Evolutionary conservation across 106 monocot species (phyloP).

Genomic region (Dendrobium officinale): DNA sequence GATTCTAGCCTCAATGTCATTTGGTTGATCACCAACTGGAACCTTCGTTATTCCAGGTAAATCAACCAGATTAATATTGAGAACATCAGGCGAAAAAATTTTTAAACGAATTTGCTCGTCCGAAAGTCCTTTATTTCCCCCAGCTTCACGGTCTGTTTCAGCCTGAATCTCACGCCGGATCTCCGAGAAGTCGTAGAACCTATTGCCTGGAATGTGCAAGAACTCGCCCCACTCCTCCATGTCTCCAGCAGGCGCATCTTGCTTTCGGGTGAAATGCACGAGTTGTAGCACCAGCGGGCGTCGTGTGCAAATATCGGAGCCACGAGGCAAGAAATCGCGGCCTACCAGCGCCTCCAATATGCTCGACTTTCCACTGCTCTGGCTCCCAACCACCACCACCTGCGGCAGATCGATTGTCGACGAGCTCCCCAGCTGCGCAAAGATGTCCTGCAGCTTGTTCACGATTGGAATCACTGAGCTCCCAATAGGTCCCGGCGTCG

Average conservation of each 20-base stretch:
- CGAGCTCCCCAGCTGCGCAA: too few relatives aligned
- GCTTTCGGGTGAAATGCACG: constrained; percentile 26
- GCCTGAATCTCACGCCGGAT: constrained; percentile 81
- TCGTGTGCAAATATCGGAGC: constrained; percentile 15
- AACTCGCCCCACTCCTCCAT: constrained; percentile 69
- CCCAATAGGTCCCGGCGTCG: constrained; percentile 32
- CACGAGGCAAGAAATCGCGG: too few relatives aligned
- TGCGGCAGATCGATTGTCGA: too few relatives aligned
- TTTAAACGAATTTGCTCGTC: constrained; percentile 89
- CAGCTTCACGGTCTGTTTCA: constrained; percentile 89
- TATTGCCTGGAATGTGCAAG: constrained; percentile 59
- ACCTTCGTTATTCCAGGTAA: constrained; percentile 97
- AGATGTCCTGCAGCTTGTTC: too few relatives aligned
- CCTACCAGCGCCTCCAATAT: too few relatives aligned
- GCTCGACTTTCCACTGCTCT: too few relatives aligned
- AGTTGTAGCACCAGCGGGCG: constrained; percentile 88
- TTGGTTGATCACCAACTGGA: constrained; percentile 92
- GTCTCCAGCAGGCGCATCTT: constrained; percentile 2
- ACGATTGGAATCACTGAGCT: constrained; percentile 1
- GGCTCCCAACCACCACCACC: too few relatives aligned
- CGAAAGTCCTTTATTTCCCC: constrained; percentile 85
- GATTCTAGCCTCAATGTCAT: constrained; percentile 85
- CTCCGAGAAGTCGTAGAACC: constrained; percentile 62
- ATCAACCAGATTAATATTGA: constrained; percentile 87
- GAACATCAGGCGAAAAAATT: constrained; percentile 11